Percentiles rank a stretch among this genome's conserved stretches.
Evolutionary conservation across 2,329 filamentous ascomycete species (phyloP).

Genomic region (Helotiales sp.): DNA sequence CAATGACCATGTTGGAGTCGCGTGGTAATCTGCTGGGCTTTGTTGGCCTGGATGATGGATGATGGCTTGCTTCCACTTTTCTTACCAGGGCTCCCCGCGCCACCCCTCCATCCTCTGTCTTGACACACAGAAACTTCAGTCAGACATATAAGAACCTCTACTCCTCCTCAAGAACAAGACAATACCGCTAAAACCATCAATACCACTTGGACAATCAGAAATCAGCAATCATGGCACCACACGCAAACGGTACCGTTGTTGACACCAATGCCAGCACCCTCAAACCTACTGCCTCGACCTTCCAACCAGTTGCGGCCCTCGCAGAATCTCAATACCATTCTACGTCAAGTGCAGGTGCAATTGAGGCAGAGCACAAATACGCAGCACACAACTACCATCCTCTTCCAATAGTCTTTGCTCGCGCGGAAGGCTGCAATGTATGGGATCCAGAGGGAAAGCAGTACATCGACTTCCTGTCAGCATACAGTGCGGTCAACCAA

Average conservation of each 20-base stretch:
- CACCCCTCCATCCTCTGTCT: constrained; percentile 8
- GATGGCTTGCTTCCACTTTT: neutral
- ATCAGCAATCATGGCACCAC: constrained; percentile 58
- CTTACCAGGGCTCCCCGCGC: neutral
- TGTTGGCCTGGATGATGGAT: constrained; percentile 4
- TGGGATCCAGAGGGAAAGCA: constrained; percentile 97
- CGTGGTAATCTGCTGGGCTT: neutral
- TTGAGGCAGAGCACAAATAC: constrained; percentile 78
- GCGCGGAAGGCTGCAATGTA: constrained; percentile 82
- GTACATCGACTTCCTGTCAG: constrained; percentile 97
- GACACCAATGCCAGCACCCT: constrained; percentile 45
- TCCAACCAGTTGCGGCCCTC: constrained; percentile 38
- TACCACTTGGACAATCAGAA: constrained; percentile 1
- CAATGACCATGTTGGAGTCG: constrained; percentile 7
- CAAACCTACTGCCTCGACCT: constrained; percentile 42
- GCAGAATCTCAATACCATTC: constrained; percentile 65
- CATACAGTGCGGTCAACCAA: constrained; percentile 97
- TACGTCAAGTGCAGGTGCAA: constrained; percentile 77
- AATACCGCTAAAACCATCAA: neutral
- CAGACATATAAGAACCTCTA: neutral
- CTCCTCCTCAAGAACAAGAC: neutral
- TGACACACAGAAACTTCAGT: neutral
- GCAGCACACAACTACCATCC: constrained; percentile 99
- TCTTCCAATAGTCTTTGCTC: constrained; percentile 89
- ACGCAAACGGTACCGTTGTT: constrained; percentile 53